These are phyloP conservation scores for Lasiodiplodia citricola DNA, from an alignment of 2,329 filamentous ascomycete genomes.

Conservation along the genomic window DNA sequence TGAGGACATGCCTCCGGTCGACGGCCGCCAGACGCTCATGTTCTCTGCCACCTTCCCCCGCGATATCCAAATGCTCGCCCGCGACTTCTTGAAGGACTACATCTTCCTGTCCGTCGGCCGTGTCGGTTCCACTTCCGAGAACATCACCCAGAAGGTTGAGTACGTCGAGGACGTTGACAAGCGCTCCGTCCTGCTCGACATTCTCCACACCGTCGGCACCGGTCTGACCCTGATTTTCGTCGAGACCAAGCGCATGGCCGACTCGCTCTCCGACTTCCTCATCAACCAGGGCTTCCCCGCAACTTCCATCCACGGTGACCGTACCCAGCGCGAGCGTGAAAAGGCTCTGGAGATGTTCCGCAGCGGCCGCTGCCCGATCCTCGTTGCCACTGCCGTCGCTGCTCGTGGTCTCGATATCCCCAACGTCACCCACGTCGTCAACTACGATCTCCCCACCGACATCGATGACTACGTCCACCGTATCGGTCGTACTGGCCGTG, in stretches of 20 bases:
- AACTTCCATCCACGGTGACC: slow-evolving; percentile 97
- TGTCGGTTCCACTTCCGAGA: slow-evolving; percentile 99
- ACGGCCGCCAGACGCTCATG: slow-evolving; percentile 96
- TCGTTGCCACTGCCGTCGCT: slow-evolving; percentile 96
- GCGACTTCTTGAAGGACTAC: slow-evolving; percentile 99
- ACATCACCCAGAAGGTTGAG: slow-evolving; percentile 98
- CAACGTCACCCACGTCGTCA: slow-evolving; percentile 96
- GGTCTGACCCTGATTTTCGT: slow-evolving; percentile 97
- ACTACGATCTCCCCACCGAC: slow-evolving; percentile 98
- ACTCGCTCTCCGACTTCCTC: slow-evolving; percentile 95
- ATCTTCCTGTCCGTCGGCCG: slow-evolving; percentile 98
- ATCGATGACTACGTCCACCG: slow-evolving; percentile 99
- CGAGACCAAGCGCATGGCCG: slow-evolving; percentile 99
- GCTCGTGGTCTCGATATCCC: slow-evolving; percentile 86
- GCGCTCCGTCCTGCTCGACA: slow-evolving; percentile 95
- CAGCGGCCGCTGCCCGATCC: slow-evolving; percentile 90
- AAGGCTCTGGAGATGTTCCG: slow-evolving; percentile 97
- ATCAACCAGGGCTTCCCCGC: slow-evolving; percentile 99
- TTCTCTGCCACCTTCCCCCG: slow-evolving; percentile 99
- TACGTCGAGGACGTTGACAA: slow-evolving; percentile 98
- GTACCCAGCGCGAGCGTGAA: slow-evolving; percentile 98
- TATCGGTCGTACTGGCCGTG: slow-evolving; percentile 99
- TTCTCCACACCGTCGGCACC: slow-evolving; percentile 89
- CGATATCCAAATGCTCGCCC: slow-evolving; percentile 98
- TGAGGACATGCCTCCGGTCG: slow-evolving; percentile 91